Conservation (phyloP, 768 basidiomycete species). For the Russula vinacea region DNA sequence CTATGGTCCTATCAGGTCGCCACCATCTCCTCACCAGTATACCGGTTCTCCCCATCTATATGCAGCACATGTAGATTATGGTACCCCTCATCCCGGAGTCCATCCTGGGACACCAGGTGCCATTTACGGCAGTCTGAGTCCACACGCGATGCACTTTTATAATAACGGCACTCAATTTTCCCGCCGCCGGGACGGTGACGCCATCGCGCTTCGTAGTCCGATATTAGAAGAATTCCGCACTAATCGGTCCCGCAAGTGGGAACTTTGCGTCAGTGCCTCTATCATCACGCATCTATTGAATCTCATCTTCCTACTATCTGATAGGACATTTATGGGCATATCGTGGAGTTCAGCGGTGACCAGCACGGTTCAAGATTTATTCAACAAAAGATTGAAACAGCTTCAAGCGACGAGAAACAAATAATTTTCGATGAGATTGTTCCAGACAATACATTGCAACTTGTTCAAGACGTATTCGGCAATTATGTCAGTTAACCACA, state of each 20-base stretch:
- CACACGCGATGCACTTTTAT: constrained; percentile 29
- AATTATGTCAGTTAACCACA: constrained; percentile 69
- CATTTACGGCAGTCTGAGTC: constrained; percentile 41
- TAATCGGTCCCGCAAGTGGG: constrained; percentile 78
- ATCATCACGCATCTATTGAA: constrained; percentile 3
- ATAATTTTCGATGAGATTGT: constrained; percentile 84
- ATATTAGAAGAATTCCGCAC: constrained; percentile 82
- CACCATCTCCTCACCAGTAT: constrained; percentile 44
- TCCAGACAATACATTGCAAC: constrained; percentile 64
- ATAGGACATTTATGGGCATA: constrained; percentile 81
- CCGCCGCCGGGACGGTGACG: constrained; percentile 45
- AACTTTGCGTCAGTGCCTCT: constrained; percentile 49
- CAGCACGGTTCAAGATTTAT: constrained; percentile 99
- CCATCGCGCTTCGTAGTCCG: constrained; percentile 56
- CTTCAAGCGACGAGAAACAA: constrained; percentile 76
- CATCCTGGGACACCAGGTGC: constrained; percentile 32
- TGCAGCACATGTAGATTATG: constrained; percentile 47
- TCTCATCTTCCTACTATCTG: constrained; percentile 12
- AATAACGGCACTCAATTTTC: constrained; percentile 42
- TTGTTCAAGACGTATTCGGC: constrained; percentile 92
- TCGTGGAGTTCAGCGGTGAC: constrained; percentile 91
- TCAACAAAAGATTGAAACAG: constrained; percentile 77
- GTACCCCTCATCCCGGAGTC: constrained; percentile 45
- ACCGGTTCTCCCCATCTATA: constrained; percentile 36
- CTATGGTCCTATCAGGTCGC: constrained; percentile 43